Evolutionary conservation across 2,329 filamentous ascomycete species (phyloP).

Genomic region (Aspergillus sp.): DNA sequence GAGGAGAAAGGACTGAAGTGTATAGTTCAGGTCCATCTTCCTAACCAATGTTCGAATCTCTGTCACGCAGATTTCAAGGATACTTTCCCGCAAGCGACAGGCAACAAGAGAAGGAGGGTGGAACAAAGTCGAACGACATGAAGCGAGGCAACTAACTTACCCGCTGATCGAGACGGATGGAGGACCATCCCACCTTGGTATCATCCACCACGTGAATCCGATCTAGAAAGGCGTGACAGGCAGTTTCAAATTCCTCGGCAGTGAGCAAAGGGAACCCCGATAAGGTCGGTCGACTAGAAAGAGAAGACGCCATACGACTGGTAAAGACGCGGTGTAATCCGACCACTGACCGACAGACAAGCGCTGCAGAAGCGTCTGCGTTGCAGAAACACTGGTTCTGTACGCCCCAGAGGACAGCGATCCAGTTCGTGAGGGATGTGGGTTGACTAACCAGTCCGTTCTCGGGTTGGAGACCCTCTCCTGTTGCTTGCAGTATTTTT

Average conservation of each 20-base stretch:
- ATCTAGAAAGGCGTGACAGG: slow-evolving; percentile 60
- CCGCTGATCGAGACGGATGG: slow-evolving; percentile 28
- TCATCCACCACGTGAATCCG: slow-evolving; percentile 56
- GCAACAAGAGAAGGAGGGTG: background rate
- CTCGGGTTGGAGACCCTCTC: slow-evolving; percentile 9
- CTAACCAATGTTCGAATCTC: background rate
- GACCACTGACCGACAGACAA: slow-evolving; percentile 14
- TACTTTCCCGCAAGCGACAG: background rate
- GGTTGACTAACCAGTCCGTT: slow-evolving; percentile 11
- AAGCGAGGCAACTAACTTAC: slow-evolving; percentile 2
- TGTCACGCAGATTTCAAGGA: background rate
- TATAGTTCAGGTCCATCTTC: background rate
- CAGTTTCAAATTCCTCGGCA: slow-evolving; percentile 64
- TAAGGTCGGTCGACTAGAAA: slow-evolving; percentile 17
- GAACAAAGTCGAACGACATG: background rate
- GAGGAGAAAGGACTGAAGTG: background rate
- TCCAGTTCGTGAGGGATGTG: slow-evolving; percentile 5
- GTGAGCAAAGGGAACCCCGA: slow-evolving; percentile 62
- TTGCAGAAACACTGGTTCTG: slow-evolving; percentile 10
- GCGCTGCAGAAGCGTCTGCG: slow-evolving; percentile 17
- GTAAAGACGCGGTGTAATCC: slow-evolving; percentile 23
- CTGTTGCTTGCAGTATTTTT: slow-evolving; percentile 18
- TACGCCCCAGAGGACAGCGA: slow-evolving; percentile 17
- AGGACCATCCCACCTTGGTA: slow-evolving; percentile 55
- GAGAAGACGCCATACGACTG: slow-evolving; percentile 18